Percentiles rank a stretch among this genome's conserved stretches.
These are phyloP conservation scores for Aaosphaeria arxii DNA, from an alignment of 2,329 filamentous ascomycete genomes.

Conservation along the genomic window DNA sequence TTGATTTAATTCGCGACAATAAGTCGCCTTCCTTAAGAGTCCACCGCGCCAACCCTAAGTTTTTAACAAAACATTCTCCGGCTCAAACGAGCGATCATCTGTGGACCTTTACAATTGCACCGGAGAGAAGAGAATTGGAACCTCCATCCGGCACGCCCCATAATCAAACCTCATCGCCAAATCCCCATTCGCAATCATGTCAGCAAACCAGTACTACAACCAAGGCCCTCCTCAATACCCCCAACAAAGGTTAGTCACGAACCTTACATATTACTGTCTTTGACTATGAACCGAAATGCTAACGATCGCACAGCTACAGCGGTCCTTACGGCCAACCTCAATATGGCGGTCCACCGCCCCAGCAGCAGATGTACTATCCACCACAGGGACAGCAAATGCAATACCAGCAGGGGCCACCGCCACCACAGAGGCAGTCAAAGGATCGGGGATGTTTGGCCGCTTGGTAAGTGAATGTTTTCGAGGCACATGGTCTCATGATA, in stretches of 20 bases:
- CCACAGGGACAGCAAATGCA: constrained; percentile 40
- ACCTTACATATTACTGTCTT: background rate
- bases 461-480: constrained; percentile 22
- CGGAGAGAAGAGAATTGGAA: too few species aligned
- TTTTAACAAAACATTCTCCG: too few species aligned
- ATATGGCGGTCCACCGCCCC: constrained; percentile 25
- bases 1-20: too few species aligned
- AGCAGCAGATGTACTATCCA: constrained; percentile 23
- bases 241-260: constrained; percentile 26
- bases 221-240: constrained; percentile 34
- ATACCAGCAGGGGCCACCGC: constrained; percentile 51
- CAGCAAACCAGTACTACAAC: constrained; percentile 38
- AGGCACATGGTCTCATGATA: background rate
- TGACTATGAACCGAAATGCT: constrained; percentile 4
- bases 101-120: too few species aligned
- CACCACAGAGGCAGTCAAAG: constrained; percentile 46
- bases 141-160: too few species aligned
- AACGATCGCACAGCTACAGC: constrained; percentile 9
- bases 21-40: too few species aligned
- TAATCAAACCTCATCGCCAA: background rate
- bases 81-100: too few species aligned
- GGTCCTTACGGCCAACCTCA: constrained; percentile 1
- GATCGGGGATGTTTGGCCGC: constrained; percentile 32
- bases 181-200: constrained; percentile 18
- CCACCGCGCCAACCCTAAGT: too few species aligned